Base-by-base conservation (phyloP, 306 rosid species). In the Sicyos baderoa region DNA sequence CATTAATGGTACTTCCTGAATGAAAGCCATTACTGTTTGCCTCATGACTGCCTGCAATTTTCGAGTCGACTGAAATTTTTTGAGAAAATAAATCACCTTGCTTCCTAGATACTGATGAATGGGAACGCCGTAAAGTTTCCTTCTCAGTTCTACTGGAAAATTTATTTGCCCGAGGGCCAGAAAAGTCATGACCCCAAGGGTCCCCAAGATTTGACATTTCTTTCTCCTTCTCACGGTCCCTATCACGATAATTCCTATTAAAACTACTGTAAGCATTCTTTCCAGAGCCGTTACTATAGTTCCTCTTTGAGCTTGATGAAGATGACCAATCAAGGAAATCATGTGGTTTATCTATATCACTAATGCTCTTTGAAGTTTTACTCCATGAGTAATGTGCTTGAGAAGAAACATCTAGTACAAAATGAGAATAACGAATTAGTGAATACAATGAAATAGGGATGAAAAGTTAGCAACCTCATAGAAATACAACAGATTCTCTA, bases 181-280 rank as follows among this genome's bases (percentile, higher is more conserved):
- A 70, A 80, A 74, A 47, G 72, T 86, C 93, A 54, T 79, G 77
- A 56, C 89, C 96, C 97, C 96, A 86, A 74, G 74, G 83, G 72
- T 85, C 97, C 21, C 74, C 83, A 79, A 54, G 84, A 59, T 62
- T 82, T 27, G 80, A 81, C 74, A 86, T 85, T 66, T 93, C 99
- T 80, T 85, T 93, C 69, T 86, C 99, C 84, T 89, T 88, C 12
- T 93, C 98, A 27, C 91, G 96, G 74, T 92, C 96, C 80, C 85
- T 88, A 54, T 92, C 98, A 58, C 93, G 97, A 79, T 90, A 88
- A 75, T 80, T 84, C 83, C 97, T 86, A 76, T 81, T 88, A 77
- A 93, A 90, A 81, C 90, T 90, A 81, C 97, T 86, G 57, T 93
- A 90, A 4, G 96, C 96, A 84, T 93, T 88, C 85, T 90, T 93